These are phyloP conservation scores for Pleurotus eryngii DNA, from an alignment of 768 basidiomycete species.

Conservation along the genomic window DNA sequence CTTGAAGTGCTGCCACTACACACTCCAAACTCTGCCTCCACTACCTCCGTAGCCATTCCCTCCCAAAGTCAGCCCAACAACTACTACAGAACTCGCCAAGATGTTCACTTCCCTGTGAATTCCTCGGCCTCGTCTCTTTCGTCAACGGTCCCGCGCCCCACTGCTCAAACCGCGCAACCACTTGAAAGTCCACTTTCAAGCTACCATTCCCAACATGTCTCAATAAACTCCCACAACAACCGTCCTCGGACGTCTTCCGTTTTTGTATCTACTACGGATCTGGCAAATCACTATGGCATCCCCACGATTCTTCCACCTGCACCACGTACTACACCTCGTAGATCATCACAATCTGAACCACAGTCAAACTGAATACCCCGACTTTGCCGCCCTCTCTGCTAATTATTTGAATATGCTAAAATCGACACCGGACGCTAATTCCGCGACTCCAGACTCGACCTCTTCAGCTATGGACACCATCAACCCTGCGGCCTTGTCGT, in stretches of 20 bases:
- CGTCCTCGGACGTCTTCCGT: constrained; percentile 71
- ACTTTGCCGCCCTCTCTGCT: constrained; percentile 49
- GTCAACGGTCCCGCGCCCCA: constrained; percentile 36
- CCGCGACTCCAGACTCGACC: constrained; percentile 27
- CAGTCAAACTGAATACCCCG: constrained; percentile 23
- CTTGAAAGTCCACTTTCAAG: constrained; percentile 62
- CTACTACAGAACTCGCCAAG: constrained; percentile 38
- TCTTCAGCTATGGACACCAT: constrained; percentile 22
- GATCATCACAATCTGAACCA: constrained; percentile 36
- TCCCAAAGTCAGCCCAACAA: constrained; percentile 31
- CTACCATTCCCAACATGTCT: constrained; percentile 47
- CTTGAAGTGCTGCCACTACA: constrained; percentile 46
- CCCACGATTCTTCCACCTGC: constrained; percentile 67
- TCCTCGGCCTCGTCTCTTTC: constrained; percentile 35
- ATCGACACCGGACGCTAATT: constrained; percentile 39
- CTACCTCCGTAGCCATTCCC: constrained; percentile 49
- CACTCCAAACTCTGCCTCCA: constrained; percentile 19
- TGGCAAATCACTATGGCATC: constrained; percentile 78
- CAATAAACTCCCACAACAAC: constrained; percentile 47
- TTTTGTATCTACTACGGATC: constrained; percentile 62
- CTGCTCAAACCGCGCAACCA: constrained; percentile 31
- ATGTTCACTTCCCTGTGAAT: constrained; percentile 45
- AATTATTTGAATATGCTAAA: constrained; percentile 72
- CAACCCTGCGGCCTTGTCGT: constrained; percentile 21
- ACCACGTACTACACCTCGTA: constrained; percentile 55